Percentiles rank a stretch among this genome's conserved stretches.
Evolutionary conservation across 2,329 filamentous ascomycete species (phyloP).

Genomic region (Teratosphaeria epicoccoides): DNA sequence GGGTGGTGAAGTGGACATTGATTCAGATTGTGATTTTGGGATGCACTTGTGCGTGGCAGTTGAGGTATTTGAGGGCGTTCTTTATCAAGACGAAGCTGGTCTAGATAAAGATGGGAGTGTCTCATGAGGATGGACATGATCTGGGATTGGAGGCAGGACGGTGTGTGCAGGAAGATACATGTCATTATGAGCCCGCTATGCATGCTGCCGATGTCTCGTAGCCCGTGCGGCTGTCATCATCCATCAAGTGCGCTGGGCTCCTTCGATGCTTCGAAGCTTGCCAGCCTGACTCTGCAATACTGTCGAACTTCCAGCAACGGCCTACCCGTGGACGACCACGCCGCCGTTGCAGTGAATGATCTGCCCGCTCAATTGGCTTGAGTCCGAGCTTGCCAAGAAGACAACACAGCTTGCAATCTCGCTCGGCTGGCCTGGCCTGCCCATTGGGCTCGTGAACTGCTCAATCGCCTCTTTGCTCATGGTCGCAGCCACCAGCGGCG

Average conservation of each 20-base stretch:
- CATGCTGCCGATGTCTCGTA: neutral
- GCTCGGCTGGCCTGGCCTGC: conserved; percentile 65
- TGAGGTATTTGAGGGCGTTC: conserved; percentile 89
- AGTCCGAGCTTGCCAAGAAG: conserved; percentile 66
- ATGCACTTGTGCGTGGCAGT: conserved; percentile 88
- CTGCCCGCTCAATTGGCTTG: conserved; percentile 64
- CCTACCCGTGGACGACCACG: conserved; percentile 39
- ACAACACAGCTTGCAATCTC: conserved; percentile 76
- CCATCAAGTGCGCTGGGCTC: neutral
- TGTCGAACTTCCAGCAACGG: no score
- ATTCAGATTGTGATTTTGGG: conserved; percentile 79
- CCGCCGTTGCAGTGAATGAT: conserved; percentile 55
- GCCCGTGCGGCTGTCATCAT: neutral
- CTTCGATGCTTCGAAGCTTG: neutral
- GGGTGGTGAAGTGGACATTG: conserved; percentile 87
- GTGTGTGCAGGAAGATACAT: neutral
- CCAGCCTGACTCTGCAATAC: neutral
- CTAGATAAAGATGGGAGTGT: conserved; percentile 34
- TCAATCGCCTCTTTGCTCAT: conserved; percentile 63
- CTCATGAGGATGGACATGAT: neutral
- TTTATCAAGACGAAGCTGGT: conserved; percentile 99
- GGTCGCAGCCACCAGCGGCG: conserved; percentile 61
- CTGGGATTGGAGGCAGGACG: neutral
- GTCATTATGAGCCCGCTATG: neutral
- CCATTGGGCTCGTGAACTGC: conserved; percentile 63